Conservation (phyloP, 352 stramenopile species). For the Phytophthora tentaculata region DNA sequence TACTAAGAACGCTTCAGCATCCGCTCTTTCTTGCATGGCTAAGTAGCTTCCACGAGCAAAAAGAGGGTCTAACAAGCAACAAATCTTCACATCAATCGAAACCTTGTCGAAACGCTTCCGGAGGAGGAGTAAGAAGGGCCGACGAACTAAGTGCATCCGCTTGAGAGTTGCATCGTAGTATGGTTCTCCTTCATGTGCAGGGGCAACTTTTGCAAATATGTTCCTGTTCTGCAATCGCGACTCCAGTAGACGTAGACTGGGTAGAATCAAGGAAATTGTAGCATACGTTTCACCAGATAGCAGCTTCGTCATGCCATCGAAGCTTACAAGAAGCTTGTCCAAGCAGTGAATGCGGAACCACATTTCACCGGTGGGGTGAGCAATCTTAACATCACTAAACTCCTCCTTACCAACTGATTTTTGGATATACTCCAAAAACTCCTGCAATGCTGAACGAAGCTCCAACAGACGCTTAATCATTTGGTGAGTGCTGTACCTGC, state of each 20-base stretch:
- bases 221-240: slow-evolving; percentile 8
- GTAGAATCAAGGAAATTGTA: slow-evolving; percentile 9
- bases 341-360: slow-evolving; percentile 17
- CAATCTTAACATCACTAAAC: slow-evolving; percentile 20
- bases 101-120: slow-evolving; percentile 7
- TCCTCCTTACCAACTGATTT: slow-evolving; percentile 12
- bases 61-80: slow-evolving; percentile 5
- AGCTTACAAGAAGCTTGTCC: slow-evolving; percentile 15
- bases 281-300: slow-evolving; percentile 8
- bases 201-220: slow-evolving; percentile 1
- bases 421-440: slow-evolving; percentile 11
- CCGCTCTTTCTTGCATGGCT: background rate
- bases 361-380: slow-evolving; percentile 5
- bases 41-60: slow-evolving; percentile 5
- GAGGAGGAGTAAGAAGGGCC: slow-evolving; percentile 9
- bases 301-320: slow-evolving; percentile 12
- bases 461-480: slow-evolving; percentile 4
- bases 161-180: slow-evolving; percentile 4
- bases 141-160: slow-evolving; percentile 12
- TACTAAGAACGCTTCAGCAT: background rate
- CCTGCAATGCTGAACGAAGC: background rate
- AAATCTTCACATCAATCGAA: slow-evolving; percentile 1
- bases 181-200: slow-evolving; percentile 7
- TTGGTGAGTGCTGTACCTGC: slow-evolving; percentile 17
- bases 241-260: slow-evolving; percentile 3